A percentile compares a stretch with the other conserved stretches of the same genome.
Conservation (phyloP, 768 basidiomycete species). For the Fomitopsis pulvina region DNA sequence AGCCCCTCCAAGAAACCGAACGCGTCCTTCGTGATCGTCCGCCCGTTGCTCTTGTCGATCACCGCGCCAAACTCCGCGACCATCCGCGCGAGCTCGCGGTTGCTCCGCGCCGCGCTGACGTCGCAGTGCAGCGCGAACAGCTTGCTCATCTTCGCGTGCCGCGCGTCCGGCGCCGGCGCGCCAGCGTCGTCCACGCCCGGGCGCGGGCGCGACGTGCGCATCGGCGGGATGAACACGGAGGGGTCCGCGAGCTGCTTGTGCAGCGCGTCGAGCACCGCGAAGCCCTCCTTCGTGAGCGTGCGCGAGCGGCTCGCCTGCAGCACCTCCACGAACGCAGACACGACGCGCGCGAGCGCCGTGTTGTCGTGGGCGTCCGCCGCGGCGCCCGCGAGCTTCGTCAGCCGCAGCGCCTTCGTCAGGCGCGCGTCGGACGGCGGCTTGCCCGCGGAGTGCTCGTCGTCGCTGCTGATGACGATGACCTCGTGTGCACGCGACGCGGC, state of each 20-base stretch:
- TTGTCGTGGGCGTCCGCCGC: slow-evolving; percentile 48
- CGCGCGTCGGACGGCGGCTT: slow-evolving; percentile 26
- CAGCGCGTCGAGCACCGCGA: slow-evolving; percentile 61
- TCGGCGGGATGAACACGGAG: slow-evolving; percentile 48
- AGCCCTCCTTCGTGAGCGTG: slow-evolving; percentile 64
- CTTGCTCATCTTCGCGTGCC: slow-evolving; percentile 51
- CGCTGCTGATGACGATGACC: slow-evolving; percentile 40
- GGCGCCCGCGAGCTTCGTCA: slow-evolving; percentile 40
- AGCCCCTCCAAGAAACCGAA: slow-evolving; percentile 62
- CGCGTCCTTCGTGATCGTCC: slow-evolving; percentile 75
- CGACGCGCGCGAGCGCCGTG: slow-evolving; percentile 40
- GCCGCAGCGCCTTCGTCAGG: slow-evolving; percentile 45
- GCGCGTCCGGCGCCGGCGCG: slow-evolving; percentile 32
- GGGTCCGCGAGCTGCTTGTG: slow-evolving; percentile 69
- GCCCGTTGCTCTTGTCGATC: slow-evolving; percentile 60
- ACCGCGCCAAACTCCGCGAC: slow-evolving; percentile 65
- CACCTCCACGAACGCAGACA: slow-evolving; percentile 55
- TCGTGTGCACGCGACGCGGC: slow-evolving; percentile 16
- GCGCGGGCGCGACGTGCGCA: slow-evolving; percentile 35
- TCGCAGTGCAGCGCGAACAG: slow-evolving; percentile 52
- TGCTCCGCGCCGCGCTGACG: slow-evolving; percentile 43
- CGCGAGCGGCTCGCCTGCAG: slow-evolving; percentile 61
- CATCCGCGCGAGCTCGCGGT: slow-evolving; percentile 54
- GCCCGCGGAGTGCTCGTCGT: slow-evolving; percentile 25
- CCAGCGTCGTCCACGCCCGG: slow-evolving; percentile 27